Evolutionary conservation across 768 basidiomycete species (phyloP), one percentile per base, ranked within the genome.

Genomic region (Mrakia gelida): DNA sequence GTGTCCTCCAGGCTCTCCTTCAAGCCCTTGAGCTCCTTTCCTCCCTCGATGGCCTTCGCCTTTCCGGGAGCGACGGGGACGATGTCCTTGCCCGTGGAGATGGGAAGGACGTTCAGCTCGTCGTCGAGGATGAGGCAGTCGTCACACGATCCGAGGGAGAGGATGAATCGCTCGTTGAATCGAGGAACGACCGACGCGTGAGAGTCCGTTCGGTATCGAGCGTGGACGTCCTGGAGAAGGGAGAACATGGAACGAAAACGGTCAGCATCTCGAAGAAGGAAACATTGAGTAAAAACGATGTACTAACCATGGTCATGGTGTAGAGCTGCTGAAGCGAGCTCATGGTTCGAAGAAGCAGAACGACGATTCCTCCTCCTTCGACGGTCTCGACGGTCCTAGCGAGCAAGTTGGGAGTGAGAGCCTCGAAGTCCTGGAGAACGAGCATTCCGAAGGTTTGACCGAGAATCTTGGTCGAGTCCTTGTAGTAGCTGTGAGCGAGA

Each of bases 371-470:
- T 21, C 97, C 97, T 21, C 97, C 97, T 83, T 98, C 94, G 1
- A 99, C 96, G 0, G 97, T 99, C 86, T 99, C 97, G 73, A 98
- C 94, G 21, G 97, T 98, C 79, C 96, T 88, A 6, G 97, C 97
- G 62, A 98, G 90, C 71, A 98, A 86, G 85, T 99, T 99, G 23
- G 97, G 97, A 2, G 97, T 99, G 79, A 99, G 90, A 7, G 97
- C 96, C 83, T 99, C 97, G 80, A 98, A 99, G 82, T 98, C 97
- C 85, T 98, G 97, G 71, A 99, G 86, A 0, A 98, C 89, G 79
- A 93, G 91, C 94, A 98, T 98, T 62, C 96, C 96, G 84, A 92
- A 98, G 0, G 97, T 99, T 83, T 98, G 92, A 81, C 96, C 97
- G 52, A 99, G 89, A 80, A 98, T 94, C 85, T 96, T 97, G 71